These are phyloP conservation scores for Casaregolazyma lundiana DNA, from an alignment of 1,139 yeast genomes.

Conservation along the genomic window DNA sequence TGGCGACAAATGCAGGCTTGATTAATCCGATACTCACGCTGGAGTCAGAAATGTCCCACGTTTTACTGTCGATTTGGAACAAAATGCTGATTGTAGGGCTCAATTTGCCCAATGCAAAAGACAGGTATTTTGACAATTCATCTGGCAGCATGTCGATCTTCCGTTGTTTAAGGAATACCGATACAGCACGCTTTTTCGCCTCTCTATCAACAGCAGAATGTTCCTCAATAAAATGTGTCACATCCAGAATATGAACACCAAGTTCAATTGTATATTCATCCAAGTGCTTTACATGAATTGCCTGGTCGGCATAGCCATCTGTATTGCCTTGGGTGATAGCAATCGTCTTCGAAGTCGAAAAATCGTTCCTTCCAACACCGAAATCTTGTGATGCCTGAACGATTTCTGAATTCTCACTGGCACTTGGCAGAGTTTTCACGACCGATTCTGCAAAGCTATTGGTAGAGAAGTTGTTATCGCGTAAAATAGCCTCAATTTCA, in stretches of 20 bases:
- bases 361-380: conserved; percentile 47
- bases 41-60: conserved; percentile 70
- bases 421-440: conserved; percentile 34
- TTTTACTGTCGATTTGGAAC: conserved; percentile 71
- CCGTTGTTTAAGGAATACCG: conserved; percentile 87
- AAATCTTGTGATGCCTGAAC: conserved; percentile 33
- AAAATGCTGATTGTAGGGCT: conserved; percentile 75
- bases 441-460: conserved; percentile 65
- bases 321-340: conserved; percentile 49
- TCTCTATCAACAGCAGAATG: conserved; percentile 82
- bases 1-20: conserved; percentile 41
- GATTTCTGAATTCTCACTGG: conserved; percentile 21
- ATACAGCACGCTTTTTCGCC: conserved; percentile 83
- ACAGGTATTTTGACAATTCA: conserved; percentile 53
- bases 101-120: conserved; percentile 58
- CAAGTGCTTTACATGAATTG: conserved; percentile 65
- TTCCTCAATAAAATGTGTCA: conserved; percentile 61
- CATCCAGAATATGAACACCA: conserved; percentile 80
- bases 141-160: conserved; percentile 64
- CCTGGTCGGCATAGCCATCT: conserved; percentile 67
- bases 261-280: conserved; percentile 58
- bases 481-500: conserved; percentile 81
- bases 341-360: conserved; percentile 57
- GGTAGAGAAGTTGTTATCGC: conserved; percentile 88
- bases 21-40: conserved; percentile 73